Conservation (phyloP, 2,329 filamentous ascomycete species). For the Xylariaceae sp. region DNA sequence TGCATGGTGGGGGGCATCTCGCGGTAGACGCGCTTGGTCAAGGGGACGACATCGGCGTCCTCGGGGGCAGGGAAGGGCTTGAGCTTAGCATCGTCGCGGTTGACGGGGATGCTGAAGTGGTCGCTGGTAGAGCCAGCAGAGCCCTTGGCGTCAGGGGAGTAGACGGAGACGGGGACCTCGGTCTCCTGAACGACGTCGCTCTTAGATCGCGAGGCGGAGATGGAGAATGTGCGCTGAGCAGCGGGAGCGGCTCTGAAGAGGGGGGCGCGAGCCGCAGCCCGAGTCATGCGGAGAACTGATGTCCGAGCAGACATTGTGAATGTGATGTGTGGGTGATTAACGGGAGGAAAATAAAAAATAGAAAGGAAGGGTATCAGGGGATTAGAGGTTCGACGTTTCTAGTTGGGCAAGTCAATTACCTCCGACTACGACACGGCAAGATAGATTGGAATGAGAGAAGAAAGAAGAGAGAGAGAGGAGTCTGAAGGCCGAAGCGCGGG, state of each 20-base stretch:
- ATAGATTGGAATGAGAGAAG: conserved; percentile 14
- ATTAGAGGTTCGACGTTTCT: not conserved
- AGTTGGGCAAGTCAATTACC: not conserved
- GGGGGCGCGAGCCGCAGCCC: conserved; percentile 29
- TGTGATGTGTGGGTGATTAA: conserved; percentile 9
- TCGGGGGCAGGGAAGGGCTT: conserved; percentile 41
- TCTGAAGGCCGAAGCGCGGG: not conserved
- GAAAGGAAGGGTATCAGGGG: not conserved
- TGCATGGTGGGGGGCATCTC: conserved; percentile 60
- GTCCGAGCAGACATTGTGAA: conserved; percentile 32
- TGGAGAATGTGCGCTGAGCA: conserved; percentile 36
- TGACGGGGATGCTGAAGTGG: conserved; percentile 52
- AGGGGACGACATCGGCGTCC: conserved; percentile 45
- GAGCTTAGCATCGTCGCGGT: conserved; percentile 39
- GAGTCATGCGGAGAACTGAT: conserved; percentile 29
- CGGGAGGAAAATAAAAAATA: not conserved
- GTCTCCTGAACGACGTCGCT: conserved; percentile 52
- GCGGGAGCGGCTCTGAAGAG: conserved; percentile 23
- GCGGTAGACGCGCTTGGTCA: conserved; percentile 49
- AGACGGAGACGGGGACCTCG: conserved; percentile 53
- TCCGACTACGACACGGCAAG: not conserved
- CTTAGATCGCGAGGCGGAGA: conserved; percentile 37
- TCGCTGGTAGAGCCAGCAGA: conserved; percentile 38
- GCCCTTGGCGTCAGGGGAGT: conserved; percentile 44
- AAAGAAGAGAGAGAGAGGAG: not conserved